phyloP scores from a whole-genome alignment of 345 rosid species.

The Lumnitzera littorea region DNA sequence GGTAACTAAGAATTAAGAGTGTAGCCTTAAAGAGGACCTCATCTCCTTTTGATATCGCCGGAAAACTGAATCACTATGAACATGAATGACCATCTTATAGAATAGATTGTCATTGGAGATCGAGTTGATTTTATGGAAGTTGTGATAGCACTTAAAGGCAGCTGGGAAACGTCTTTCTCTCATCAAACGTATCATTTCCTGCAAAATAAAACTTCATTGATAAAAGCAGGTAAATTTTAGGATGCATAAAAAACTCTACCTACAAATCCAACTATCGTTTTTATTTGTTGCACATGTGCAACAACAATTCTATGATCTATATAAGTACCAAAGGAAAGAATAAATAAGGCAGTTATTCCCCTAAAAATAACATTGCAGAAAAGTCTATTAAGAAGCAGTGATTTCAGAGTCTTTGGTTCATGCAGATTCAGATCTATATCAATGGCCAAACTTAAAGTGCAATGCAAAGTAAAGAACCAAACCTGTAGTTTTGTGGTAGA shows the following conservation, averaged over 20 bases:
- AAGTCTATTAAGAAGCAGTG: too few relatives aligned
- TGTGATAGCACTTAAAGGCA: constrained; percentile 86
- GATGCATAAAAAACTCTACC: too few relatives aligned
- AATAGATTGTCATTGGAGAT: constrained; percentile 63
- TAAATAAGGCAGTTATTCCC: too few relatives aligned
- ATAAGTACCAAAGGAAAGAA: too few relatives aligned
- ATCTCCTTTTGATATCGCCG: constrained; percentile 92
- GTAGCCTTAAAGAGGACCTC: constrained; percentile 46
- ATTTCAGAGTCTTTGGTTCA: too few relatives aligned
- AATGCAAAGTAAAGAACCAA: constrained; percentile 3
- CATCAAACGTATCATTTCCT: constrained; percentile 92
- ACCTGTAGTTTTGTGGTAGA: constrained; percentile 86
- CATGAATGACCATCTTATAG: constrained; percentile 92
- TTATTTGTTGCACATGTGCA: too few relatives aligned
- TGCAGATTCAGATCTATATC: too few relatives aligned
- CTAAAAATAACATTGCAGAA: too few relatives aligned
- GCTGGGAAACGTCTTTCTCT: constrained; percentile 70
- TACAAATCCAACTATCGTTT: too few relatives aligned
- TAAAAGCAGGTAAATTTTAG: background rate
- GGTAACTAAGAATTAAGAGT: constrained; percentile 7
- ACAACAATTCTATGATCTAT: too few relatives aligned
- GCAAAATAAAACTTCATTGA: constrained; percentile 2
- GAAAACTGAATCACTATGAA: constrained; percentile 73
- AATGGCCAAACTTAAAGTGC: background rate
- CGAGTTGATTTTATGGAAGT: constrained; percentile 60